Percentiles rank a stretch among this genome's conserved stretches.
phyloP scores from a whole-genome alignment of 2,329 filamentous ascomycete species.

The Coniochaeta ligniaria region DNA sequence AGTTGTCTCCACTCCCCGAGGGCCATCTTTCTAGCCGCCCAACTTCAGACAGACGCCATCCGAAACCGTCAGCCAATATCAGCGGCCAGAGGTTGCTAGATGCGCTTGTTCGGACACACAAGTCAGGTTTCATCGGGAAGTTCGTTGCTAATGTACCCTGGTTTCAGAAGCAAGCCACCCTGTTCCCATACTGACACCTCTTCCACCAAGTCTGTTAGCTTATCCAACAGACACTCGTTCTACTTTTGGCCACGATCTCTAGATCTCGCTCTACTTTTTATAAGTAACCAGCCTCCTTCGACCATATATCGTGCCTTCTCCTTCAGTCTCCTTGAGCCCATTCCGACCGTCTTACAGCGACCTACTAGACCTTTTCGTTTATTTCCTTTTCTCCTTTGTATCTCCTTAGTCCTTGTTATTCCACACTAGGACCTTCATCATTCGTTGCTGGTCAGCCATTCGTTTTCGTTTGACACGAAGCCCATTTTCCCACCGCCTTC shows the following conservation, averaged over 20 bases:
- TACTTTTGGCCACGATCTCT: neutral
- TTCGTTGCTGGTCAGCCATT: slow-evolving; percentile 21
- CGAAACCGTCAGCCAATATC: slow-evolving; percentile 43
- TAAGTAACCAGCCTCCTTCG: slow-evolving; percentile 18
- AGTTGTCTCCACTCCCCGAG: slow-evolving; percentile 9
- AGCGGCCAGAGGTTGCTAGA: slow-evolving; percentile 29
- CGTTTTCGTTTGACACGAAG: slow-evolving; percentile 40
- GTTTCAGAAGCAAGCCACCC: slow-evolving; percentile 19
- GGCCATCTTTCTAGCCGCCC: slow-evolving; percentile 34
- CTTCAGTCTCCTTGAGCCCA: slow-evolving; percentile 24
- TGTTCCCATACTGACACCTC: neutral
- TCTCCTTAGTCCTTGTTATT: slow-evolving; percentile 15
- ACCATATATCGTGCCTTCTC: slow-evolving; percentile 24
- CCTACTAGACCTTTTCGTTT: slow-evolving; percentile 33
- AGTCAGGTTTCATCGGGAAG: slow-evolving; percentile 41
- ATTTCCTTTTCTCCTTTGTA: slow-evolving; percentile 27
- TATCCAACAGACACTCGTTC: neutral
- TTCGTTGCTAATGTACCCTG: slow-evolving; percentile 23
- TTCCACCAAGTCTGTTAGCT: neutral
- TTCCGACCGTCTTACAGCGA: slow-evolving; percentile 13
- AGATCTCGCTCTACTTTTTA: slow-evolving; percentile 6
- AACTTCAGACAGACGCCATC: slow-evolving; percentile 40
- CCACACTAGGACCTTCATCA: slow-evolving; percentile 2
- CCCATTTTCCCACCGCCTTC: neutral
- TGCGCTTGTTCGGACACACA: slow-evolving; percentile 41